Base-by-base conservation (phyloP, 2,329 filamentous ascomycete species). In the Aspergillus ochraceus region DNA sequence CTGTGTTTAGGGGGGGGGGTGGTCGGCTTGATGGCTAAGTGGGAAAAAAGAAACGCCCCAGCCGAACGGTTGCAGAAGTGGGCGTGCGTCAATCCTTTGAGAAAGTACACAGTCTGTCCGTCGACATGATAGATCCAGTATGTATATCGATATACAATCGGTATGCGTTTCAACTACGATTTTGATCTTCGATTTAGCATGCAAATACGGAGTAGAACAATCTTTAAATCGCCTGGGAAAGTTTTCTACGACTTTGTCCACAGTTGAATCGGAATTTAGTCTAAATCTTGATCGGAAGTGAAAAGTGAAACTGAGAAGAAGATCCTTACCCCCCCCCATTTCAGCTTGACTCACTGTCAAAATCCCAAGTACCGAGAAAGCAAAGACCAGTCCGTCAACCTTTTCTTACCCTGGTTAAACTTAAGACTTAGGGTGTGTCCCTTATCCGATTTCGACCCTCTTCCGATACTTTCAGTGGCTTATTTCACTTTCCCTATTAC, bases 11-110 rank as follows among this genome's bases (percentile, higher is more conserved):
- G 32, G 51, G 32, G 32, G 51, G 29, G 32, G 52, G 45, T 49
- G 42, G 49, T 26, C 42, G 47, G 26, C n/a, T 24, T 14, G 9
- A 24, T 10, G 45, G 11, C 12, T 9, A 6, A 17, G 26, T 53
- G 32, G 51, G 51, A 9, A 22, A 20, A 49, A 17, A 52, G 39
- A 49, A 58, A 53, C 57, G 57, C 60, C 60, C 58, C 54, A 55
- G 55, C 55, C 59, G 55, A 63, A 58, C 53, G 61, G 59, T 57
- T 61, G 61, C 61, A 63, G 61, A 56, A 58, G 62, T 60, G 52
- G 60, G 52, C 55, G 55, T 58, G 30, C 57, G 51, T 42, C 52
- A 51, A 58, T 12, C 30, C 42, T 42, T n/a, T 29, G 26, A 14
- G 9, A 14, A n/a, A n/a, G n/a, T 42, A 36, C 32, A 14, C 10